A percentile compares a stretch with the other conserved stretches of the same genome.
Evolutionary conservation across 352 stramenopile genomes (phyloP).

Genomic region (Phytophthora ohioensis): DNA sequence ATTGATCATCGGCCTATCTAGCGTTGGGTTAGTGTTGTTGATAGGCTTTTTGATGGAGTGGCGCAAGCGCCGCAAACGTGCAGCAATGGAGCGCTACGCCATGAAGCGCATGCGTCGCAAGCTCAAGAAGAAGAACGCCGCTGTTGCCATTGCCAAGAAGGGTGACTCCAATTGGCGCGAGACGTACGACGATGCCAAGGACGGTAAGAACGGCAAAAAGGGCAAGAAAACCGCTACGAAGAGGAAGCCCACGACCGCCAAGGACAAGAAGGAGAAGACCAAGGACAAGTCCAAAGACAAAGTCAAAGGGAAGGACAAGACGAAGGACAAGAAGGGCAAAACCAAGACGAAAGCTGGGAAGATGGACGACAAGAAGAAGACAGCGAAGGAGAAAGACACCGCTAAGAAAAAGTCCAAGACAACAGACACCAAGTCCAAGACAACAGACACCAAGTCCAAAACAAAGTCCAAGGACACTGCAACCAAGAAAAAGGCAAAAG

Average conservation of each 20-base stretch:
- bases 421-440: constrained; percentile 29
- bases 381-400: constrained; percentile 24
- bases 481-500: constrained; percentile 39
- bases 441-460: constrained; percentile 27
- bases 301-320: constrained; percentile 28
- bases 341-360: constrained; percentile 15
- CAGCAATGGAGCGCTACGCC: constrained; percentile 94
- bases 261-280: constrained; percentile 44
- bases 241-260: constrained; percentile 33
- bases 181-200: constrained; percentile 71
- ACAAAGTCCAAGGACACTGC: constrained; percentile 28
- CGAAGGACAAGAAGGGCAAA: constrained; percentile 34
- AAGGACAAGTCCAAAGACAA: constrained; percentile 29
- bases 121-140: constrained; percentile 89
- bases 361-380: constrained; percentile 34
- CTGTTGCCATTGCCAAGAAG: constrained; percentile 82
- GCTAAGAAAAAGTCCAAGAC: constrained; percentile 17
- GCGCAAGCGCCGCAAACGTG: constrained; percentile 90
- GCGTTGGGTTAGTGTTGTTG: constrained; percentile 80
- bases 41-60: constrained; percentile 92
- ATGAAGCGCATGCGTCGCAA: constrained; percentile 96
- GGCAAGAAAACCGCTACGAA: constrained; percentile 41
- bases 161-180: constrained; percentile 80
- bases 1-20: constrained; percentile 84
- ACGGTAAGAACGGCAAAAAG: constrained; percentile 67